Evolutionary conservation across 2,329 filamentous ascomycete species (phyloP), one percentile per base, ranked within the genome.

Genomic region (Aspergillaceae sp.): DNA sequence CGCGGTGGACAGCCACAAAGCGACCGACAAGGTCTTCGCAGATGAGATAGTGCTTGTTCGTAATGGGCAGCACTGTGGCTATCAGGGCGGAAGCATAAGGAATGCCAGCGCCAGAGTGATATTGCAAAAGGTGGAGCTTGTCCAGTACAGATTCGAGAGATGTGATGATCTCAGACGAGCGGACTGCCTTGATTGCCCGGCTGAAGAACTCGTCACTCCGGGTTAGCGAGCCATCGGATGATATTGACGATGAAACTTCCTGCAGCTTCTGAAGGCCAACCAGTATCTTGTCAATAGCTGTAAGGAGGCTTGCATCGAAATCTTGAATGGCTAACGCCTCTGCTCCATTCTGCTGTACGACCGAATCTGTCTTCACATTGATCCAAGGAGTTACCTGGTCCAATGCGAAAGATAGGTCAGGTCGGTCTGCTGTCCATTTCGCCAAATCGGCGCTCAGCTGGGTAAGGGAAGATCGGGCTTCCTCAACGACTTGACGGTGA

Each of bases 231-330:
- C 75, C 72, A 1, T 72, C 57, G 38, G 84, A 79, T 32, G 87
- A 81, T 1, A 73, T 71, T 1, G 82, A 78, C 4, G 66, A 61
- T 1, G 84, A 81, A 1, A 83, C 67, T 3, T 72, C 70, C 7
- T 71, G 65, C 6, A 80, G 68, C 2, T 83, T 80, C 63, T 96
- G 88, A 41, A 94, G 75, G 1, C 86, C 83, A 33, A 91, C 84
- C 2, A 96, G 79, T 29, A 91, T 78, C 42, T 80, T 79, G 64
- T 94, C 86, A 41, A 84, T 78, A n/a, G 85, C 72, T 1, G 67
- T 76, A 34, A 86, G 77, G 1, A 88, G 65, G 3, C 74, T 70
- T 9, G 74, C 67, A 37, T 81, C 77, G 40, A 89, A 76, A 0
- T 67, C 61, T 11, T 74, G 58, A 26, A 73, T 49, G 42, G 57